A percentile compares a stretch with the other conserved stretches of the same genome.
These are phyloP conservation scores for Hypoxylon lenormandii DNA, from an alignment of 495 filamentous ascomycete genomes.

Conservation along the genomic window DNA sequence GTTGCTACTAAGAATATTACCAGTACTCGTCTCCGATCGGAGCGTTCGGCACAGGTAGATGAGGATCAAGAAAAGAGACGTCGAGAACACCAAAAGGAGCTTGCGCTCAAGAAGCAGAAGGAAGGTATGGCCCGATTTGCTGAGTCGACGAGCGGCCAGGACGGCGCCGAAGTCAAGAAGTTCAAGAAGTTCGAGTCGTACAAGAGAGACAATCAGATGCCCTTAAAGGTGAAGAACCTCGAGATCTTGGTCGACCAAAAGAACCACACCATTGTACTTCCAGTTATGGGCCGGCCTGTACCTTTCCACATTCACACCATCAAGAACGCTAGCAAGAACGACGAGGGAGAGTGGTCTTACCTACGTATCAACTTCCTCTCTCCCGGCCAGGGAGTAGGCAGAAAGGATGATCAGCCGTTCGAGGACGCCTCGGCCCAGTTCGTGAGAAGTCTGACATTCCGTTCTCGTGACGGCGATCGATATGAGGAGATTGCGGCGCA, in stretches of 20 bases:
- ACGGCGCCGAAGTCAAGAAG: slow-evolving; percentile 91
- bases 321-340: slow-evolving; percentile 95
- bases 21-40: slow-evolving; percentile 90
- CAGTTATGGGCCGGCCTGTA: slow-evolving; percentile 96
- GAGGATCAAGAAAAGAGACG: slow-evolving; percentile 90
- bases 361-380: slow-evolving; percentile 97
- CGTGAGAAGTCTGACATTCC: slow-evolving; percentile 91
- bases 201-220: slow-evolving; percentile 96
- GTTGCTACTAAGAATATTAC: slow-evolving; percentile 91
- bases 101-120: slow-evolving; percentile 86
- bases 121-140: slow-evolving; percentile 86
- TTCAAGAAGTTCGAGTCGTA: slow-evolving; percentile 99
- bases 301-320: slow-evolving; percentile 99
- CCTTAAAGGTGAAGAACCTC: slow-evolving; percentile 81
- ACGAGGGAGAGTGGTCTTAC: slow-evolving; percentile 92
- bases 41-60: slow-evolving; percentile 83
- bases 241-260: slow-evolving; percentile 90
- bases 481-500: slow-evolving; percentile 88
- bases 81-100: slow-evolving; percentile 91
- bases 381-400: slow-evolving; percentile 94
- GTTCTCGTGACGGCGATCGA: slow-evolving; percentile 86
- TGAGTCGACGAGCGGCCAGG: slow-evolving; percentile 80
- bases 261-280: slow-evolving; percentile 87
- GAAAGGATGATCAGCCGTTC: slow-evolving; percentile 98
- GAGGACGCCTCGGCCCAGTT: slow-evolving; percentile 97